These are phyloP conservation scores for Linum lewisii DNA, from an alignment of 345 rosid species.

Conservation along the genomic window DNA sequence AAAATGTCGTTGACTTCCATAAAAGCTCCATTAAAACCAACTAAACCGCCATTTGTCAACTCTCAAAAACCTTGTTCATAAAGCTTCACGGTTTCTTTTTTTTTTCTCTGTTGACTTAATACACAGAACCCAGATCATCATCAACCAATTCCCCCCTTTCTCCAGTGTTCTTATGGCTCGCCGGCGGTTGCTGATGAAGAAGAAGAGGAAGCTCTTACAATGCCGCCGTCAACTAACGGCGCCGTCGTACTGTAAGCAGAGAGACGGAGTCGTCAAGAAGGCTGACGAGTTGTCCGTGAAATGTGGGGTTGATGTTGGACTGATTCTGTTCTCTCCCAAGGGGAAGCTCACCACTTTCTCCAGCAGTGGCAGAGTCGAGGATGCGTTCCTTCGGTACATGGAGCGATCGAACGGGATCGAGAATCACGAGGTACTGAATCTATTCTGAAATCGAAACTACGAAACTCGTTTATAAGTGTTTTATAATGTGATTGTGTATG, in stretches of 20 bases:
- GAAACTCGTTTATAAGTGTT: too few relatives aligned
- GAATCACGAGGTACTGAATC: neutral
- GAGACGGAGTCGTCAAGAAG: slow-evolving; percentile 22
- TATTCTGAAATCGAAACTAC: too few relatives aligned
- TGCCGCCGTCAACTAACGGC: too few relatives aligned
- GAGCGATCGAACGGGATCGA: neutral
- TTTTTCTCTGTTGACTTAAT: too few relatives aligned
- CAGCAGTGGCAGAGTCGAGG: slow-evolving; percentile 21
- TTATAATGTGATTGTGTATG: too few relatives aligned
- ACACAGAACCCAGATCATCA: too few relatives aligned
- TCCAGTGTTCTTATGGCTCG: slow-evolving; percentile 14
- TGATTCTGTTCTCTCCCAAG: slow-evolving; percentile 27
- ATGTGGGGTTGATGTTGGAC: slow-evolving; percentile 20
- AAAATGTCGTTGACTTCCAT: too few relatives aligned
- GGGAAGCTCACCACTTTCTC: slow-evolving; percentile 19
- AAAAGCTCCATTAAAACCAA: too few relatives aligned
- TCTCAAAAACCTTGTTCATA: too few relatives aligned
- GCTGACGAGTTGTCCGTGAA: slow-evolving; percentile 17
- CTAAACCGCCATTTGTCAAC: too few relatives aligned
- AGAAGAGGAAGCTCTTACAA: slow-evolving; percentile 12
- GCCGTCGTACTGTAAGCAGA: slow-evolving; percentile 25
- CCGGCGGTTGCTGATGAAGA: slow-evolving; percentile 10
- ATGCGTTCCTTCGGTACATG: slow-evolving; percentile 23
- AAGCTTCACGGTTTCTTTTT: too few relatives aligned
- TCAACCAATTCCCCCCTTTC: too few relatives aligned